Base-by-base conservation (phyloP, 768 basidiomycete genomes). In the Pholiota molesta region DNA sequence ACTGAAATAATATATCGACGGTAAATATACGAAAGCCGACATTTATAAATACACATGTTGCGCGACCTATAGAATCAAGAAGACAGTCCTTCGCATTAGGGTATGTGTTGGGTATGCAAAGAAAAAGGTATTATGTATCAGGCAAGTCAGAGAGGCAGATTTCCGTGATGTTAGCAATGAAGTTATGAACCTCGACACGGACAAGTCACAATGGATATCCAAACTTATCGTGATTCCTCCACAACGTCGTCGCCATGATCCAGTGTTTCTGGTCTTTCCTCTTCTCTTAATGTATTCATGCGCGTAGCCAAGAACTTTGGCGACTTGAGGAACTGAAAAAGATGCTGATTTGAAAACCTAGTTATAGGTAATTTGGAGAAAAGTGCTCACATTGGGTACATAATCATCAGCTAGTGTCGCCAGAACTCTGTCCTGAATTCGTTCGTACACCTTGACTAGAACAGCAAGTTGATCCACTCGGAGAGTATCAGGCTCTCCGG, bases 241-340 rank as follows among this genome's bases (percentile, higher is more conserved):
- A 28, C 55, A 42, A 49, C 31, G n/a, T 35, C 47, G 33, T n/a
- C 14, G 5, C 16, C 23, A 9, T 19, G 39, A 28, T 56, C 23
- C 39, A n/a, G 26, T 37, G 35, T 21, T 37, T 37, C 35, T 9
- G 10, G 35, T 37, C 7, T 37, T 13, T 37, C 35, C 6, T 56
- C 55, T 44, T 44, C 39, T 42, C 6, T 17, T 42, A 44, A 4
- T n/a, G 23, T 10, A 42, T 44, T n/a, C 16, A 40, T 44, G 21
- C 40, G 55, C 26, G 23, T 40, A 28, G 55, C 37, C 55, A 40
- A 21, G 55, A 40, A 56, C 14, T n/a, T 42, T 16, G 55, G 55
- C 14, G 37, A 56, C 11, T 42, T 56, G 26, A 56, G 37, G 40
- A 56, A 56, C 55, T 56, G n/a, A 16, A 26, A 35, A 23, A n/a